Base-by-base conservation (phyloP, 2,329 filamentous ascomycete species). In the Fusarium algeriense region DNA sequence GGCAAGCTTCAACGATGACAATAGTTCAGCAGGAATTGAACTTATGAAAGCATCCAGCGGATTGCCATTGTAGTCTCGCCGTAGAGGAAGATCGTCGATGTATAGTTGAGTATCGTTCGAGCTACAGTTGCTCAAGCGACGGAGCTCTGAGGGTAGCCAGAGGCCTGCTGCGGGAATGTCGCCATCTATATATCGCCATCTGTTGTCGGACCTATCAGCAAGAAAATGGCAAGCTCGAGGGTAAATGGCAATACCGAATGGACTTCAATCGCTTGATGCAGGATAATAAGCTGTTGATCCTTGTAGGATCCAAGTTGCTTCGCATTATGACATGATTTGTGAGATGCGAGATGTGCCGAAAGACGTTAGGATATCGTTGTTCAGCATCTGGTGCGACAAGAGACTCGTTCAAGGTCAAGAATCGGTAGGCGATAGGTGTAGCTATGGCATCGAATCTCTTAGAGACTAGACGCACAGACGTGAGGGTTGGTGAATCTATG, bases 371-470 rank as follows among this genome's bases (percentile, higher is more conserved):
- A 54, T 81, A 80, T 13, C 69, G 69, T 17, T 61, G 69, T 43
- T 80, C 78, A n/a, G 80, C 78, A 53, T 79, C 74, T 10, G 75
- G 75, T 14, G 76, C 75, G 50, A 84, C 77, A 15, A 86, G 79
- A 40, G 69, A 63, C 44, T 79, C 75, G 54, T 81, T 85, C 23
- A 86, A 70, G 3, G 73, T 72, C 26, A 86, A 59, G 12, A 74
- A 77, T 35, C 79, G 78, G 71, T 85, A 86, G 41, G 78, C 73
- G 26, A 85, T 80, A 1, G 85, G 85, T 14, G 80, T 83, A 41
- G 81, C 79, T 43, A 86, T 80, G 19, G 78, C 77, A 58, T 85
- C 76, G 49, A 85, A 80, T 37, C 80, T 78, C 54, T 73, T 79
- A 41, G 81, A 85, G 26, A 83, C 71, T 53, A 78, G 71, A n/a